Conservation (phyloP, 2,329 filamentous ascomycete species). For the Ceratocystis huliohia region DNA sequence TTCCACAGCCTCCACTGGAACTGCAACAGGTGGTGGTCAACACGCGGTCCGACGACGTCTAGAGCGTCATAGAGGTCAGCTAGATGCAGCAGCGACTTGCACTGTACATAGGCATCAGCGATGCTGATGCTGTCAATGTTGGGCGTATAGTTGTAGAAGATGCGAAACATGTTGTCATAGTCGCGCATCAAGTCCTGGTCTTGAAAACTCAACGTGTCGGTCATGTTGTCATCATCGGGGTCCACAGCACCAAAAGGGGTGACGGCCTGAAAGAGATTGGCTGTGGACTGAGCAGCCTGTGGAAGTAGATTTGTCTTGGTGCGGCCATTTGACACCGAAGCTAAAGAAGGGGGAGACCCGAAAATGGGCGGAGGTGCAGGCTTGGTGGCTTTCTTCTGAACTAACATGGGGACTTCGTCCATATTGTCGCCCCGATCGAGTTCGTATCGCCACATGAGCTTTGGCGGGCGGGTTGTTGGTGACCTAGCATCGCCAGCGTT, state of each 20-base stretch:
- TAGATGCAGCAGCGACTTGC: conserved; percentile 73
- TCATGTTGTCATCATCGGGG: conserved; percentile 27
- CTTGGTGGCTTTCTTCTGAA: conserved; percentile 53
- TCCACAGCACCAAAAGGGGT: conserved; percentile 36
- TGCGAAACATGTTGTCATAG: conserved; percentile 89
- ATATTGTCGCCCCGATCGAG: conserved; percentile 61
- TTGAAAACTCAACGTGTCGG: conserved; percentile 39
- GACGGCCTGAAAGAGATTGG: conserved; percentile 73
- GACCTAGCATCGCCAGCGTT: background rate
- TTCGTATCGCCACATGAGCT: conserved; percentile 66
- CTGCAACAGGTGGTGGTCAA: conserved; percentile 86
- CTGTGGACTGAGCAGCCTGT: conserved; percentile 25
- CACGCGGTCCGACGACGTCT: conserved; percentile 71
- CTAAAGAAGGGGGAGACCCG: conserved; percentile 24
- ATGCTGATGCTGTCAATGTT: conserved; percentile 75
- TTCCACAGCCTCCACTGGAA: conserved; percentile 89
- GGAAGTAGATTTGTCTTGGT: background rate
- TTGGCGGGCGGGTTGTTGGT: background rate
- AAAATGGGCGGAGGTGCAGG: conserved; percentile 29
- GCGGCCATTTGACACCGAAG: background rate
- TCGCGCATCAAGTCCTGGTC: conserved; percentile 72
- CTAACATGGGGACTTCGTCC: conserved; percentile 73
- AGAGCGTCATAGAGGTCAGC: conserved; percentile 95
- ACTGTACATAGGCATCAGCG: conserved; percentile 83
- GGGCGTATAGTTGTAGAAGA: conserved; percentile 89